Percentiles rank a stretch among this genome's conserved stretches.
Evolutionary conservation across 805 yeast species (phyloP).

Genomic region (Cyberlindnera americana): DNA sequence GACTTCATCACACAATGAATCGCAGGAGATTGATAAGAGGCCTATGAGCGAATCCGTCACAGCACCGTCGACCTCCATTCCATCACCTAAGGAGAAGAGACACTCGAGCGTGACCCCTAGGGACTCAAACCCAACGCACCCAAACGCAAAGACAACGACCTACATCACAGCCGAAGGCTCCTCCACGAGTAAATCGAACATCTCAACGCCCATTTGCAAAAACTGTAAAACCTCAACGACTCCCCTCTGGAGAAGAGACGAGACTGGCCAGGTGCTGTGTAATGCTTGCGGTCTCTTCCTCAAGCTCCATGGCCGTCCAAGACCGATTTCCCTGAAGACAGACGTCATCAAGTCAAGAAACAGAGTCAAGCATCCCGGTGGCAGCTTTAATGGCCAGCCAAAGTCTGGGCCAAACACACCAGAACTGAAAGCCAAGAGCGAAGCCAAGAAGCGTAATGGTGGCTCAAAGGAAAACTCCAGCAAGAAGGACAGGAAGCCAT

Average conservation of each 20-base stretch:
- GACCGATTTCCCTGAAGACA: slow-evolving; percentile 88
- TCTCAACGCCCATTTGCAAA: slow-evolving; percentile 70
- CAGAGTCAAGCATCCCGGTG: slow-evolving; percentile 56
- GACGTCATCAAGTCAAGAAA: slow-evolving; percentile 91
- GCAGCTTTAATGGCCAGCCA: slow-evolving; percentile 7
- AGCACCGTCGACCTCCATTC: slow-evolving; percentile 7
- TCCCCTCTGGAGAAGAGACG: slow-evolving; percentile 94
- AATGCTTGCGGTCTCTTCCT: slow-evolving; percentile 91
- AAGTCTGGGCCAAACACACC: slow-evolving; percentile 23
- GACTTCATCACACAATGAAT: neutral
- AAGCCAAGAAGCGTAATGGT: slow-evolving; percentile 12
- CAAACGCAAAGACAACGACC: slow-evolving; percentile 59
- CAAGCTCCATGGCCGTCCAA: slow-evolving; percentile 86
- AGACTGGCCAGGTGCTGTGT: slow-evolving; percentile 83
- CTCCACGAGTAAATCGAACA: slow-evolving; percentile 60
- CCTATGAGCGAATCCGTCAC: slow-evolving; percentile 1
- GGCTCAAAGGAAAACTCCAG: neutral
- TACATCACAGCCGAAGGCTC: slow-evolving; percentile 54
- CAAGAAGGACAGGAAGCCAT: slow-evolving; percentile 8
- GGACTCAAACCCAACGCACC: slow-evolving; percentile 28
- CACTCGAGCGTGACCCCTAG: neutral
- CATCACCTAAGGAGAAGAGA: slow-evolving; percentile 9
- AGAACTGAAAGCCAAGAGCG: slow-evolving; percentile 20
- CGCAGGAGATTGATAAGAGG: slow-evolving; percentile 3
- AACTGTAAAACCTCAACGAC: slow-evolving; percentile 92